Evolutionary conservation across 78 protist genomes (phyloP).

Genomic region (Dictyostelium discoideum): DNA sequence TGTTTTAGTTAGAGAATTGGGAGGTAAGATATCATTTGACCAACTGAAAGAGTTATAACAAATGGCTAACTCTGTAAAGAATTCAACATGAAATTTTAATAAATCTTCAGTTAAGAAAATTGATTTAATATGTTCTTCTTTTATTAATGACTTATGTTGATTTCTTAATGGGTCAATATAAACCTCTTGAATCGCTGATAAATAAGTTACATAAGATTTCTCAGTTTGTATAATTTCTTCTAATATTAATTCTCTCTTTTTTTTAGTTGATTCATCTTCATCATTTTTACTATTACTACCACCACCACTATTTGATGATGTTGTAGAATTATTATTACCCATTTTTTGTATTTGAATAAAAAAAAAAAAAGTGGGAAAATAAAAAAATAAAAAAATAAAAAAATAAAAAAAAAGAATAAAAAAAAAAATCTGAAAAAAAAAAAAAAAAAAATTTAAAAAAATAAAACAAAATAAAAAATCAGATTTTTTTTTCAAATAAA

Average conservation of each 20-base stretch:
- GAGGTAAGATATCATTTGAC: conserved; percentile 1
- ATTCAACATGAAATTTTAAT: conserved; percentile 34
- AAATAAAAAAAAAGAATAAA: not conserved
- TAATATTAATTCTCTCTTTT: conserved; percentile 52
- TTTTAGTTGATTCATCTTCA: conserved; percentile 34
- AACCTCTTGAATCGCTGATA: conserved; percentile 29
- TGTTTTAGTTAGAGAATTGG: conserved; percentile 15
- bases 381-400: not conserved
- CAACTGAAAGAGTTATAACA: conserved; percentile 56
- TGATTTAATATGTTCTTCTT: not conserved
- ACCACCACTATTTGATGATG: not conserved
- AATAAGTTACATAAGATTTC: conserved; percentile 47
- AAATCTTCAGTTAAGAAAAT: conserved; percentile 16
- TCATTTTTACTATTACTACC: not conserved
- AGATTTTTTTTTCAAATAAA: not conserved
- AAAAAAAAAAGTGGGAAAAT: too few species aligned
- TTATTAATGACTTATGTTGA: conserved; percentile 1
- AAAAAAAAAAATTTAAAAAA: too few species aligned
- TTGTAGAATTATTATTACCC: not conserved
- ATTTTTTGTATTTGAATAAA: not conserved
- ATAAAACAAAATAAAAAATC: too few species aligned
- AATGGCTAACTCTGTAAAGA: conserved; percentile 54
- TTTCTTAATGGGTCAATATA: conserved; percentile 35
- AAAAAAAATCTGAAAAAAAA: not conserved
- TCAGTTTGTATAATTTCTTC: conserved; percentile 69